These are phyloP conservation scores for Didymella pinodella DNA, from an alignment of 2,329 filamentous ascomycete species.

Conservation along the genomic window DNA sequence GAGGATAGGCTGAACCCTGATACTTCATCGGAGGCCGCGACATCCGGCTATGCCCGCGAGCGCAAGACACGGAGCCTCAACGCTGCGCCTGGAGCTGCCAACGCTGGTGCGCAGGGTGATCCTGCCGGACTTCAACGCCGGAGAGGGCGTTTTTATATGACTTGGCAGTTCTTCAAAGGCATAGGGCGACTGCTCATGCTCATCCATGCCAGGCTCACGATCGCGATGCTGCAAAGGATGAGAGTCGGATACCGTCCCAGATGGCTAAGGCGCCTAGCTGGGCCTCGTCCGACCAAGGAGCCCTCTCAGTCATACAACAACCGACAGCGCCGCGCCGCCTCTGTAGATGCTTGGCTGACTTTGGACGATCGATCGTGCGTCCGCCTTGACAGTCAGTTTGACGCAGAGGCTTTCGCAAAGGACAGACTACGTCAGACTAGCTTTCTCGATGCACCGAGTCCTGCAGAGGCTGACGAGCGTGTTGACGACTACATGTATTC, in stretches of 20 bases:
- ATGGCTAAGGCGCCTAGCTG: constrained; percentile 67
- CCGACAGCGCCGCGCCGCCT: constrained; percentile 18
- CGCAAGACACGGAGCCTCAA: constrained; percentile 63
- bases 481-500: constrained; percentile 79
- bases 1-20: constrained; percentile 49
- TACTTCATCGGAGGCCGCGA: constrained; percentile 32
- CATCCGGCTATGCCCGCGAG: constrained; percentile 70
- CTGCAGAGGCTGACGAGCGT: constrained; percentile 64
- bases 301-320: constrained; percentile 5
- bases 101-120: constrained; percentile 53
- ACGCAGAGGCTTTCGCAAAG: constrained; percentile 82
- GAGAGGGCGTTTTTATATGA: constrained; percentile 79
- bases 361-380: constrained; percentile 36
- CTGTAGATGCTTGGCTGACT: constrained; percentile 34
- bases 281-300: constrained; percentile 44
- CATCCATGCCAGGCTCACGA: constrained; percentile 63
- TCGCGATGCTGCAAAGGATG: constrained; percentile 64
- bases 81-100: constrained; percentile 32
- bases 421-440: constrained; percentile 60
- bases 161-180: constrained; percentile 76
- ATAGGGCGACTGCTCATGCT: constrained; percentile 72
- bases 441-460: constrained; percentile 33
- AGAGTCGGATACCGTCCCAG: constrained; percentile 69
- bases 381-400: constrained; percentile 57
- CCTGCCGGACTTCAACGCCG: constrained; percentile 83